Base-by-base conservation (phyloP, 1,284 basidiomycete species). In the Ceratobasidium sp. region DNA sequence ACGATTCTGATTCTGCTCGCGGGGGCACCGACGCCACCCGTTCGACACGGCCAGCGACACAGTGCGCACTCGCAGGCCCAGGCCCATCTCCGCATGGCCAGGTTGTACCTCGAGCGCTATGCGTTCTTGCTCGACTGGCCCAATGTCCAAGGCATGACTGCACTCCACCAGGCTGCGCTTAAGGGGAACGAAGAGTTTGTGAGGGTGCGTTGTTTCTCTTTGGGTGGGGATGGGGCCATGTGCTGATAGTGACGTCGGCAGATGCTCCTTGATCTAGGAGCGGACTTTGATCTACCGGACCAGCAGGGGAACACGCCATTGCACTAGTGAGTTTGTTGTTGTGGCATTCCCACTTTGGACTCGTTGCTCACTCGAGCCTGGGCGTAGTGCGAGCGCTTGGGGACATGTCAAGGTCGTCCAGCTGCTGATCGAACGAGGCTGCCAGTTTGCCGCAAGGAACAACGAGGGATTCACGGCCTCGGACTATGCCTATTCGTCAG, bases 401-500 rank as follows among this genome's bases (percentile, higher is more conserved):
- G 91, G 91, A 34, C 90, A 93, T 77, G 84, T 93, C 12, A 79
- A 94, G 87, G 87, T 94, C 43, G 89, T 97, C 3, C 92, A 93
- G 80, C 82, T 95, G 18, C 84, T 98, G 48, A 92, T 98, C 74
- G 93, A 96, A 79, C 85, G 91, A 72, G 96, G 94, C 0, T 97
- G 94, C 78, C 88, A 90, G 76, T 92, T 89, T 77, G 84, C 87
- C 23, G 87, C 89, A 36, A 87, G 91, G 75, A 98, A 98, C 79
- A 93, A 93, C 72, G 89, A 94, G 74, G 94, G 94, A 0, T 98
- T 95, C 78, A 94, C 92, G 0, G 89, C 96, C 1, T 90, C 89
- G 0, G 96, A 98, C 80, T 97, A 95, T 80, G 93, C 95, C 12
- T 98, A 94, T 80, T 93, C 92, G 87, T 94, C 79, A 77, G 91